Conservation (phyloP, 2,329 filamentous ascomycete species). For the Sarocladium oryzae region DNA sequence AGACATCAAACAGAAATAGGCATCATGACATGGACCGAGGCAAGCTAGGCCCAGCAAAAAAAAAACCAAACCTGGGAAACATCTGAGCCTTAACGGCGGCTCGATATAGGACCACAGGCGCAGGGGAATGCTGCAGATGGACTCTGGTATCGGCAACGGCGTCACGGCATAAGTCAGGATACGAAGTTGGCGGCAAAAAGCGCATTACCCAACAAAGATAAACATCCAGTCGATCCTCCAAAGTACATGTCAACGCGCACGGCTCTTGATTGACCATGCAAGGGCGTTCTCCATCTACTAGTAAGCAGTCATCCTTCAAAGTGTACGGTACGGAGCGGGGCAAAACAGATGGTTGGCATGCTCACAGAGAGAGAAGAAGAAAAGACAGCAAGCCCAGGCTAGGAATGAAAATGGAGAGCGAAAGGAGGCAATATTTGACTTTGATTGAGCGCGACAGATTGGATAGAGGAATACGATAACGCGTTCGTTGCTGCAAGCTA, state of each 20-base stretch:
- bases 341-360: too few species aligned
- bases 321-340: not conserved
- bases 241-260: not conserved
- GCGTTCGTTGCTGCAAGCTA: too few species aligned
- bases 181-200: not conserved
- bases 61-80: not conserved
- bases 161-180: not conserved
- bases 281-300: not conserved
- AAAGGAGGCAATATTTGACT: conserved; percentile 4
- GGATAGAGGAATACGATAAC: not conserved
- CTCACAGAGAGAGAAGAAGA: too few species aligned
- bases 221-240: not conserved
- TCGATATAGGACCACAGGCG: conserved; percentile 5
- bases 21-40: conserved; percentile 9
- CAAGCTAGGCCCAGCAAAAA: not conserved
- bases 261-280: not conserved
- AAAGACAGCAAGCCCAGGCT: not conserved
- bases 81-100: not conserved
- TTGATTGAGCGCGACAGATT: conserved; percentile 7
- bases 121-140: not conserved
- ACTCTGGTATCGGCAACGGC: not conserved
- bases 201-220: not conserved
- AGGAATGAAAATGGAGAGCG: not conserved
- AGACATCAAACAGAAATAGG: too few species aligned
- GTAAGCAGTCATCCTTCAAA: not conserved